These are phyloP conservation scores for Exophiala calicioides DNA, from an alignment of 2,329 filamentous ascomycete species.

Conservation along the genomic window DNA sequence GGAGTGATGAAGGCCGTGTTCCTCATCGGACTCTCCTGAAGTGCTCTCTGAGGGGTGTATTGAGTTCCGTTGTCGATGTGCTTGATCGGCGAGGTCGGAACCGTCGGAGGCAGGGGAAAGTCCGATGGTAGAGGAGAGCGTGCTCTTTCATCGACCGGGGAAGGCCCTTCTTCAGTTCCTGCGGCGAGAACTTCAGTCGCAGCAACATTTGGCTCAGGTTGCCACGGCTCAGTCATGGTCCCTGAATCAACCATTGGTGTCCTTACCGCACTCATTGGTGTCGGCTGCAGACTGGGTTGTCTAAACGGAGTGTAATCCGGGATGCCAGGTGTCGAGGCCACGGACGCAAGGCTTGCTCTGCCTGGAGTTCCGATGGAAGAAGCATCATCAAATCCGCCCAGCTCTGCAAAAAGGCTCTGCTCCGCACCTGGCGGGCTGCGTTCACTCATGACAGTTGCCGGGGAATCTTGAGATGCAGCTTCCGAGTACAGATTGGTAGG, in stretches of 20 bases:
- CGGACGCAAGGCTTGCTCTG: constrained; percentile 39
- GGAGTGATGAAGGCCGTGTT: constrained; percentile 38
- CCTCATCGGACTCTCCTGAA: constrained; percentile 34
- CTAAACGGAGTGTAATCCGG: constrained; percentile 23
- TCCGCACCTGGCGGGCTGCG: constrained; percentile 50
- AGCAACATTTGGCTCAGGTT: constrained; percentile 36
- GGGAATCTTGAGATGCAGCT: constrained; percentile 52
- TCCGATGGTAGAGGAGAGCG: constrained; percentile 21
- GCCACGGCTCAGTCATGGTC: constrained; percentile 64
- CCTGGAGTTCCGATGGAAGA: constrained; percentile 59
- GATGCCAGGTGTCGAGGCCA: constrained; percentile 42
- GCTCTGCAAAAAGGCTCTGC: constrained; percentile 87
- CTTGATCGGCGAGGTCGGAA: constrained; percentile 29
- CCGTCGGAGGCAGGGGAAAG: constrained; percentile 31
- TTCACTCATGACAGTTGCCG: constrained; percentile 52
- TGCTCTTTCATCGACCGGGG: constrained; percentile 19
- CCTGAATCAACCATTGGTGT: constrained; percentile 60
- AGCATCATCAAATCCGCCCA: constrained; percentile 75
- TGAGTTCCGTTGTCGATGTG: constrained; percentile 46
- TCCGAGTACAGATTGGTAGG: constrained; percentile 42
- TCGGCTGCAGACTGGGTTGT: constrained; percentile 9
- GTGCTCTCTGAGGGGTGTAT: constrained; percentile 43
- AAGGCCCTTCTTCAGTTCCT: constrained; percentile 14
- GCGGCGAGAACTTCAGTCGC: constrained; percentile 29
- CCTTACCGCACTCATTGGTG: constrained; percentile 28